These are phyloP conservation scores for Acacia acuminata DNA, from an alignment of 306 rosid genomes.

Conservation along the genomic window DNA sequence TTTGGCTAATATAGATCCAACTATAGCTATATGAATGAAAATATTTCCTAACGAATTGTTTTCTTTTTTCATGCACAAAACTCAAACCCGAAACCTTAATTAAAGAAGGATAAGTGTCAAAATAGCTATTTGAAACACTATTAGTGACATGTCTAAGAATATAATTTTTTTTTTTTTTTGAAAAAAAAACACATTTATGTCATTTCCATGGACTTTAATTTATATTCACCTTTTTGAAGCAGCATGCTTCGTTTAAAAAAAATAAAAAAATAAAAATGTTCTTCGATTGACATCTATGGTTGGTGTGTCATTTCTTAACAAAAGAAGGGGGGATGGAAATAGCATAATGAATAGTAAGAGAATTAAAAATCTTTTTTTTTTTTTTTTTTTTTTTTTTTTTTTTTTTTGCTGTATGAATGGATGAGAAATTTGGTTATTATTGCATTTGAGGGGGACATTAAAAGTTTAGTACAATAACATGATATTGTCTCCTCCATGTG, in stretches of 20 bases:
- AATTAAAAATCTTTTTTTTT: background rate
- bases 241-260: background rate
- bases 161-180: background rate
- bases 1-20: too few species aligned
- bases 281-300: slow-evolving; percentile 24
- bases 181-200: background rate
- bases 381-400: background rate
- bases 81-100: background rate
- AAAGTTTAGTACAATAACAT: slow-evolving; percentile 2
- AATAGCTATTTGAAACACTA: background rate
- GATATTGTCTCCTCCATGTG: slow-evolving; percentile 18
- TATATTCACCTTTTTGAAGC: background rate
- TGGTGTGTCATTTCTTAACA: slow-evolving; percentile 24
- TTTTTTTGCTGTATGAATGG: background rate
- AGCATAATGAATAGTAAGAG: slow-evolving; percentile 4
- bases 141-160: background rate
- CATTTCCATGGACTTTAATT: background rate
- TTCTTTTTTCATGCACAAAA: background rate
- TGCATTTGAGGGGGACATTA: background rate
- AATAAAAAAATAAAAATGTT: background rate
- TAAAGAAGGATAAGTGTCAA: background rate
- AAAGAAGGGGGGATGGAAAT: background rate
- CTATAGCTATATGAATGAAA: too few species aligned
- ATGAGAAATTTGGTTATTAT: slow-evolving; percentile 1
- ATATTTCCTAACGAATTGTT: too few species aligned